Percentiles rank a stretch among this genome's conserved stretches.
These are phyloP conservation scores for Cokeromyces recurvatus DNA, from an alignment of 371 early-diverging fungal genomes.

Conservation along the genomic window DNA sequence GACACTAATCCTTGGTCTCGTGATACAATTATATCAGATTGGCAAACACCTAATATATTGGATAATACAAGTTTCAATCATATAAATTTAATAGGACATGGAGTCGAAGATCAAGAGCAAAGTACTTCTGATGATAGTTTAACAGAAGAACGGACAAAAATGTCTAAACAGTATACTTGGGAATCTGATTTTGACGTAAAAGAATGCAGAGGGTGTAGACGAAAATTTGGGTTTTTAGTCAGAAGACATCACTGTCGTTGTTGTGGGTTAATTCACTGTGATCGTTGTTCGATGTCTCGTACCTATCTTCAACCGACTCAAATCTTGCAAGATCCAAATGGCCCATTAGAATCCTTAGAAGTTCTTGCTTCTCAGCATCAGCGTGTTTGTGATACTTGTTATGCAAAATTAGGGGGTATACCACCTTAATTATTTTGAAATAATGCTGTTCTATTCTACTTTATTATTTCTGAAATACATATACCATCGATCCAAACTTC, in stretches of 20 bases:
- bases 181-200: slow-evolving; percentile 63
- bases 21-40: slow-evolving; percentile 11
- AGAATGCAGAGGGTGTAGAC: slow-evolving; percentile 62
- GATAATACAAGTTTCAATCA: slow-evolving; percentile 21
- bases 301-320: slow-evolving; percentile 44
- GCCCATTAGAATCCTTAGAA: slow-evolving; percentile 25
- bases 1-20: slow-evolving; percentile 46
- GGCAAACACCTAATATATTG: slow-evolving; percentile 12
- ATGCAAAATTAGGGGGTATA: slow-evolving; percentile 17
- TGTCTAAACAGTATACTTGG: slow-evolving; percentile 52
- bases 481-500: not conserved
- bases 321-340: slow-evolving; percentile 50
- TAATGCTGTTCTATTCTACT: too few relatives aligned
- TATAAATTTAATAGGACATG: slow-evolving; percentile 29
- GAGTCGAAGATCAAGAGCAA: slow-evolving; percentile 4
- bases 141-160: not conserved
- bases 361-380: slow-evolving; percentile 44
- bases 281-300: slow-evolving; percentile 61
- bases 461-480: too few relatives aligned
- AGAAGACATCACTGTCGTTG: slow-evolving; percentile 85
- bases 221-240: slow-evolving; percentile 58
- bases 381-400: slow-evolving; percentile 58
- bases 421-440: slow-evolving; percentile 5
- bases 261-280: slow-evolving; percentile 83
- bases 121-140: too few relatives aligned